Base-by-base conservation (phyloP, 306 rosid species). In the Lotus japonicus region DNA sequence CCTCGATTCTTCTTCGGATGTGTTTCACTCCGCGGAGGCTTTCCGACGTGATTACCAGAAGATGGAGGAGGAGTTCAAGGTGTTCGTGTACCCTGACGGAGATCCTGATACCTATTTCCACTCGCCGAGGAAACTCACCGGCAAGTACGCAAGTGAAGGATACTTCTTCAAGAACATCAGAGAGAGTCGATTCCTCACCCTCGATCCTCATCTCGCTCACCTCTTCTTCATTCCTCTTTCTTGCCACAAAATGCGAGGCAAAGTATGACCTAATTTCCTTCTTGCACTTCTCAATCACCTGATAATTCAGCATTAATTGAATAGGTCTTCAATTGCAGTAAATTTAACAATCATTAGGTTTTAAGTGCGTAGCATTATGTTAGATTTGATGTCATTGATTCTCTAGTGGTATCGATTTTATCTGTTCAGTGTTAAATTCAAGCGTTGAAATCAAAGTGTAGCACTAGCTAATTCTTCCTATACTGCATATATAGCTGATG, bases 141-240 rank as follows among this genome's bases (percentile, higher is more conserved):
- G 82, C 0, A 66, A 50, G 19, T 78, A 78, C 44, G 73, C 64
- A 0, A 66, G 74, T 33, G 70, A 78, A 67, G 74, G 70, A 0
- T 72, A 72, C 8, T 78, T 78, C 82, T 78, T 78, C 74, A 58
- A 71, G 78, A 78, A 71, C 55, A 48, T 78, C 50, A 50, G 46
- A 5, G 78, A 78, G 65, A 71, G 78, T 21, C 50, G 16, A 1
- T 78, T 78, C 59, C 7, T n/a, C 10, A 78, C 82, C 12, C 3
- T 5, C 1, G 45, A 71, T 78, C 82, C 82, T 35, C 18, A 9
- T 13, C 35, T 26, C 35, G 82, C 82, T 71, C 78, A 71, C 36
- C 74, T 78, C 51, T 71, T 71, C 58, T 78, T 78, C 68, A 60
- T 78, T 18, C 82, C 82, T 16, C 58, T 78, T 51, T 78, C 78